phyloP scores from a whole-genome alignment of 2,329 filamentous ascomycete genomes.

The Diaporthe humulicola region DNA sequence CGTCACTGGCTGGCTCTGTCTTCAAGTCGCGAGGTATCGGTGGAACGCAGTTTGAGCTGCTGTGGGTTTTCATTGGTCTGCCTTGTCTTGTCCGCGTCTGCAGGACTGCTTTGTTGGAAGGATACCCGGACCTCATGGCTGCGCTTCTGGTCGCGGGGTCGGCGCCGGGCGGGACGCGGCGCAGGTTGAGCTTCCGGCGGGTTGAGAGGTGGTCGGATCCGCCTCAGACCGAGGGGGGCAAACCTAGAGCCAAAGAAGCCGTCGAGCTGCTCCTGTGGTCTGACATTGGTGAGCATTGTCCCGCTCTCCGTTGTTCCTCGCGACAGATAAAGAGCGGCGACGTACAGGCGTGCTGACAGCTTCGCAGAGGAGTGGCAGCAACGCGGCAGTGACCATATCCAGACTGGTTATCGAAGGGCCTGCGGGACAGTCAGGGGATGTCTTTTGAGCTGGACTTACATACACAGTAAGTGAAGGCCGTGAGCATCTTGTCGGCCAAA shows the following conservation, averaged over 20 bases:
- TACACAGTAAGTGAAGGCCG: conserved; percentile 42
- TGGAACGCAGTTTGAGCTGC: conserved; percentile 22
- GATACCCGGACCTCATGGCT: neutral
- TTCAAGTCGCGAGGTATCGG: neutral
- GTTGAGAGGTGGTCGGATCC: conserved; percentile 19
- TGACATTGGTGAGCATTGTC: conserved; percentile 11
- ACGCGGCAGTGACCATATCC: conserved; percentile 53
- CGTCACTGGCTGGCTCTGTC: neutral
- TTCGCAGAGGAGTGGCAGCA: conserved; percentile 38
- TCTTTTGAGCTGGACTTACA: conserved; percentile 44
- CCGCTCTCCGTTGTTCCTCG: neutral
- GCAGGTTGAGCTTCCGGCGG: conserved; percentile 24
- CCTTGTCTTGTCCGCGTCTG: neutral
- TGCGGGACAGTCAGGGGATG: conserved; percentile 45
- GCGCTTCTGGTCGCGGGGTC: conserved; percentile 25
- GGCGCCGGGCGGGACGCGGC: conserved; percentile 19
- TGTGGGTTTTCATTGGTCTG: neutral
- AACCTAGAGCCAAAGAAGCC: neutral
- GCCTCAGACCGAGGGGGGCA: neutral
- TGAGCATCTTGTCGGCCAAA: neutral
- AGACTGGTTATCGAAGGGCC: conserved; percentile 49
- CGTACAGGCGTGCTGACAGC: neutral
- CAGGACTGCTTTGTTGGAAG: neutral
- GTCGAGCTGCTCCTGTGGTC: conserved; percentile 19
- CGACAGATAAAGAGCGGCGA: neutral